Base-by-base conservation (phyloP, 768 basidiomycete genomes). In the Exsudoporus frostii region DNA sequence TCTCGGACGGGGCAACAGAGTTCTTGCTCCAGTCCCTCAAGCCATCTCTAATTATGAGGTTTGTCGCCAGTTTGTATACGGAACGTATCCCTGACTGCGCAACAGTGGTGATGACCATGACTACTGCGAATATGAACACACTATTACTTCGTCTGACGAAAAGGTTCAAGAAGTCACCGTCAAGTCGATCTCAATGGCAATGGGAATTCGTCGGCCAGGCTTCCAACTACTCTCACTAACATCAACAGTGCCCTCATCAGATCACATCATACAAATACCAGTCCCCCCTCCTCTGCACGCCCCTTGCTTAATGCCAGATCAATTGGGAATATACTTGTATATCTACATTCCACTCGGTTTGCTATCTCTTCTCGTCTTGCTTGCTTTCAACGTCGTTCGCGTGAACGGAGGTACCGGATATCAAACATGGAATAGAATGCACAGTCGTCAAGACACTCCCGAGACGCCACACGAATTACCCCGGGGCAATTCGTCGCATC, bases 81-180 rank as follows among this genome's bases (percentile, higher is more conserved):
- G 24, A 44, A 45, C 32, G 24, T 29, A 46, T 30, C 25, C 9
- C 59, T 58, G 48, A 58, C 44, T 29, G 36, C 51, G 34, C 53
- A 39, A 37, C 50, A 92, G 90, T 59, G 96, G 92, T 6, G 93
- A 98, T 68, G 94, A 98, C 64, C 94, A 97, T 66, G 96, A 98
- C 63, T 92, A 95, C 58, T 98, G 96, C 70, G 90, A 90, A 73
- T 83, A 85, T 63, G 74, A 75, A 65, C 83, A 86, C 67, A 59
- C 71, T 57, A 65, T 68, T 48, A 53, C 57, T 24, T 58, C 54
- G 6, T 56, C 61, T 27, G 27, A 50, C 9, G 37, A 58, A 24
- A 69, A 69, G 33, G 73, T 82, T 13, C 79, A 77, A 46, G 95
- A 98, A 72, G 78, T 95, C 19, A 90, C 92, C 0, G 81, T 98